Evolutionary conservation across 108 stramenopile genomes (phyloP).

Genomic region (Nannochloropsis granulata): DNA sequence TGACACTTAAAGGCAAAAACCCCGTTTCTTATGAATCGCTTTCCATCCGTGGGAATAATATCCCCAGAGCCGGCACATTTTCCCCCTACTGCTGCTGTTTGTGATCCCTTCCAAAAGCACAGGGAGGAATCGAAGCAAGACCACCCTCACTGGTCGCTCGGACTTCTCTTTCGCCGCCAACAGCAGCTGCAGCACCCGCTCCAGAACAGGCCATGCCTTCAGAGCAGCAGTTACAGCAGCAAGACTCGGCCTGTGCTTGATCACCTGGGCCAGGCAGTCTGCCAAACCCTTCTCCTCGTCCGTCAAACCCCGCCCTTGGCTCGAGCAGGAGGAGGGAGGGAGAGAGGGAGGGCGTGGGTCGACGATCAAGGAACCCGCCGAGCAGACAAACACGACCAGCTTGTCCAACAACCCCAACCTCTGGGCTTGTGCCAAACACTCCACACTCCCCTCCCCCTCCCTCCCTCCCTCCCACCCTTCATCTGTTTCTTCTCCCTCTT

Average conservation of each 20-base stretch:
- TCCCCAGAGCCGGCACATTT: slow-evolving; percentile 12
- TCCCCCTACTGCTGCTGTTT: slow-evolving; percentile 2
- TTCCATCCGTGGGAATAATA: slow-evolving; percentile 80
- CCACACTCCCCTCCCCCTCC: background rate
- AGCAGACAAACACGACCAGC: background rate
- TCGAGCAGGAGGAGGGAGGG: background rate
- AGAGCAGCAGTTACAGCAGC: background rate
- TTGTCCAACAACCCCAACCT: background rate
- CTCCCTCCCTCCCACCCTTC: background rate
- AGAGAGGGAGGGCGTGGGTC: background rate
- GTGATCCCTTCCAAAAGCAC: background rate
- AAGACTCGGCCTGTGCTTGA: background rate
- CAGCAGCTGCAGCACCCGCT: background rate
- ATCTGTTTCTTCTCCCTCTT: background rate
- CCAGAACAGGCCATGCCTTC: background rate
- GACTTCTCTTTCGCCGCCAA: background rate
- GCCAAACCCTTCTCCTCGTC: background rate
- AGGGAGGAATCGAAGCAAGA: background rate
- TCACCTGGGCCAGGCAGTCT: background rate
- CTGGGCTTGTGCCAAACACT: background rate
- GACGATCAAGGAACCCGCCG: background rate
- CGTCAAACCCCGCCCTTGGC: background rate
- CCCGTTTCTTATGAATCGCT: slow-evolving; percentile 73
- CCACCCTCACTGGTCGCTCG: background rate
- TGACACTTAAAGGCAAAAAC: slow-evolving; percentile 43